A percentile compares a stretch with the other conserved stretches of the same genome.
phyloP scores from a whole-genome alignment of 75 land plant species.

The Picea glauca region DNA sequence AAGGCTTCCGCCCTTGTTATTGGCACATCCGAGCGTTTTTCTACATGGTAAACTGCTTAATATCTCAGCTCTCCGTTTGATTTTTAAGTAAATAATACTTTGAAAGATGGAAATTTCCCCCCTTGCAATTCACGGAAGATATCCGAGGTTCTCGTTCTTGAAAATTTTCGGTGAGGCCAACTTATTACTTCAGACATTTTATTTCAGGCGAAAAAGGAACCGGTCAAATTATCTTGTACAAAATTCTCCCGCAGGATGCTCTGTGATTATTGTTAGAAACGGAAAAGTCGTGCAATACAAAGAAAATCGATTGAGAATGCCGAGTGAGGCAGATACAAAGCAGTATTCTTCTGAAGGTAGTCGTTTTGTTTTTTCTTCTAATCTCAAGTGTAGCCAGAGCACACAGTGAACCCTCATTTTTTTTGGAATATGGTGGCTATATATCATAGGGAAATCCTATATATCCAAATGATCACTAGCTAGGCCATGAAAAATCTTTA shows the following conservation, averaged over 20 bases:
- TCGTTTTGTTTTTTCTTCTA: neutral
- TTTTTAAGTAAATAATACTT: no score
- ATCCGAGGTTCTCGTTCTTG: no score
- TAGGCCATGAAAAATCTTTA: neutral
- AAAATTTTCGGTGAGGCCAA: no score
- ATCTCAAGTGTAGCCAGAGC: neutral
- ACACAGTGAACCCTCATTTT: neutral
- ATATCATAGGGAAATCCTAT: neutral
- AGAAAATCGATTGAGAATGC: neutral
- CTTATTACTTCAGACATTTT: neutral
- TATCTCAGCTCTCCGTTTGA: no score
- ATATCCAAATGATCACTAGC: neutral
- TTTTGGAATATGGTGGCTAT: neutral
- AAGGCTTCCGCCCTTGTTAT: no score
- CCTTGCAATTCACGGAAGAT: no score
- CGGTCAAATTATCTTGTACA: neutral
- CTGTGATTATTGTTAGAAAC: neutral
- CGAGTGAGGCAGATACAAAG: neutral
- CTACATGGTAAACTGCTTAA: neutral
- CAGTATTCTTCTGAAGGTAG: neutral
- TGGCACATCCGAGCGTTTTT: no score
- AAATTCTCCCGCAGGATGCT: slow-evolving; percentile 1
- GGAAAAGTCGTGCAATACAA: slow-evolving; percentile 10
- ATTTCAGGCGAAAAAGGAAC: slow-evolving; percentile 5
- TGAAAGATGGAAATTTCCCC: no score